phyloP scores from a whole-genome alignment of 805 yeast species.

The Suhomyces xylopsoci region DNA sequence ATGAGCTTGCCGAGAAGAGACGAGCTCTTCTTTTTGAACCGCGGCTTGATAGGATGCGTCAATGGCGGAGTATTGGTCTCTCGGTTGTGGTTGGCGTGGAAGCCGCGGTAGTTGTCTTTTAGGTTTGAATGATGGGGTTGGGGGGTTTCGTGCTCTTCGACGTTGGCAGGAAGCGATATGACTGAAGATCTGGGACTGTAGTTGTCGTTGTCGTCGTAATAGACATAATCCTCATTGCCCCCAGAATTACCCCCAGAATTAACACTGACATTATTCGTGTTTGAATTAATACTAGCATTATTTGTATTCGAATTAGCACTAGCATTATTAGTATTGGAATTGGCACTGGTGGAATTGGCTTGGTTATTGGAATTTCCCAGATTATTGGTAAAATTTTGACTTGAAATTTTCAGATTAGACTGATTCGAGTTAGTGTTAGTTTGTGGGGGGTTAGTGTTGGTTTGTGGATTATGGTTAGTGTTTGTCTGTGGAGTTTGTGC shows the following conservation, averaged over 20 bases:
- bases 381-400: too few relatives aligned
- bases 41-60: conserved; percentile 48
- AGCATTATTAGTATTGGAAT: too few relatives aligned
- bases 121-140: conserved; percentile 3
- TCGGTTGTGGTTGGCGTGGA: conserved; percentile 33
- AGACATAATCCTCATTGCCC: not conserved
- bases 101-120: conserved; percentile 35
- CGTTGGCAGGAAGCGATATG: conserved; percentile 4
- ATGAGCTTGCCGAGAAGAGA: conserved; percentile 40
- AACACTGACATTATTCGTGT: too few relatives aligned
- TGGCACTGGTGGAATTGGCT: too few relatives aligned
- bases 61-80: conserved; percentile 44
- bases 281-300: too few relatives aligned
- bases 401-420: too few relatives aligned
- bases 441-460: too few relatives aligned
- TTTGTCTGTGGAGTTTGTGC: too few relatives aligned
- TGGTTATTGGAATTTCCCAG: too few relatives aligned
- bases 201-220: conserved; percentile 5
- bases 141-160: not conserved
- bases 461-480: too few relatives aligned
- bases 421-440: too few relatives aligned
- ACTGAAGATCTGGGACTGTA: conserved; percentile 13
- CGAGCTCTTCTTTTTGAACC: conserved; percentile 36
- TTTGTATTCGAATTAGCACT: not conserved
- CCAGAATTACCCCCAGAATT: too few relatives aligned